phyloP scores from a whole-genome alignment of 208 protist genomes.

The Leishmania lainsoni region DNA sequence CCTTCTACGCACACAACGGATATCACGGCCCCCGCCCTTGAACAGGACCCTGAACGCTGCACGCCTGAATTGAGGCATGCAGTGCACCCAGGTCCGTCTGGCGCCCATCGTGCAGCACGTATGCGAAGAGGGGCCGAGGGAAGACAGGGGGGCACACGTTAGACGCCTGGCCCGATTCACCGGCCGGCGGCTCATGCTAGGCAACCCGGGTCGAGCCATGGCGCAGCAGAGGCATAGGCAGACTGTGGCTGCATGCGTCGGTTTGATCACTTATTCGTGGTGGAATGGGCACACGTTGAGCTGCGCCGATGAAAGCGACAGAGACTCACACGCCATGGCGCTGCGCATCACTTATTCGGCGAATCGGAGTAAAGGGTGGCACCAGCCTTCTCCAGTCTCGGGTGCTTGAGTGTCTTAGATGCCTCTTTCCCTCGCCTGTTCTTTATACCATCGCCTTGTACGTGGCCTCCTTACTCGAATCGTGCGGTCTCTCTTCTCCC shows the following conservation, averaged over 20 bases:
- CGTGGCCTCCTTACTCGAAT: background rate
- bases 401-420: background rate
- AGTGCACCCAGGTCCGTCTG: too few species aligned
- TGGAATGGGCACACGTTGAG: too few species aligned
- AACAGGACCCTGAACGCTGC: too few species aligned
- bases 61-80: too few species aligned
- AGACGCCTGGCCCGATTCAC: background rate
- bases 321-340: background rate
- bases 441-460: background rate
- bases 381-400: background rate
- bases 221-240: background rate
- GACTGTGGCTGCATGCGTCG: too few species aligned
- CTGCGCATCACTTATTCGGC: background rate
- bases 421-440: too few species aligned
- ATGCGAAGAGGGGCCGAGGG: background rate
- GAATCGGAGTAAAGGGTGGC: background rate
- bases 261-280: too few species aligned
- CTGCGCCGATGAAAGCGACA: too few species aligned
- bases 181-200: background rate
- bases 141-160: background rate
- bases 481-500: too few species aligned
- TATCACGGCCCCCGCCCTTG: too few species aligned
- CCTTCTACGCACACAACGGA: too few species aligned
- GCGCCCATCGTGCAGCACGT: too few species aligned
- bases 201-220: background rate